Evolutionary conservation across 2,329 filamentous ascomycete genomes (phyloP), one percentile per base, ranked within the genome.

Genomic region (Penicillium sp.): DNA sequence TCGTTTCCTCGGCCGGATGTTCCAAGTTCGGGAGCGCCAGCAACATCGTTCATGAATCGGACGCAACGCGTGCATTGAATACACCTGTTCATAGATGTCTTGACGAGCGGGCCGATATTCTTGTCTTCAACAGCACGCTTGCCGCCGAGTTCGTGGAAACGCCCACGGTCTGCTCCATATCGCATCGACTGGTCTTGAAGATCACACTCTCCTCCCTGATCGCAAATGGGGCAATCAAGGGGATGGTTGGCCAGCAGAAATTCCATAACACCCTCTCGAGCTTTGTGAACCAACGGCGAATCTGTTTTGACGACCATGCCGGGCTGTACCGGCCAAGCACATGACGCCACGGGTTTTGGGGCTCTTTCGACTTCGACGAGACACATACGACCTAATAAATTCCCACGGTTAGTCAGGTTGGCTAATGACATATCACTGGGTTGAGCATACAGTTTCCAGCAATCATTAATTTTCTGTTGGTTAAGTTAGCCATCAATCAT

Each of bases 251-350:
- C 93, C 65, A 99, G 87, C 68, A 99, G 83, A 74, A 99, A 99
- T 78, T 99, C 95, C 95, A 98, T 99, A 56, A 99, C 93, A 77
- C 95, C 95, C 84, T 99, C 95, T 76, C 95, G 89, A 71, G 95
- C 95, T 84, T 99, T 99, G 85, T 99, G 95, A 72, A 92, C 90
- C 67, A 98, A 86, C 48, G 94, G 92, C 61, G 95, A 97, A 81
- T 97, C 92, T 67, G 95, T 99, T 87, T 98, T 97, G 73, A 99
- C 95, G 56, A 97, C 93, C 95, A 99, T 99, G 65, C 95, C 95
- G 60, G 95, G 92, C 80, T 97, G 93, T 70, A 98, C 95, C 56
- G 95, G 95, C 95, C 95, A 99, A 71, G 95, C 95, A 81, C 95
- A 99, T 66, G 95, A 99, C 72, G 95, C 95, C 61, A 98, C 93